These are phyloP conservation scores for Petunia hybrid DNA, from an alignment of 305 asterid species.

Conservation along the genomic window DNA sequence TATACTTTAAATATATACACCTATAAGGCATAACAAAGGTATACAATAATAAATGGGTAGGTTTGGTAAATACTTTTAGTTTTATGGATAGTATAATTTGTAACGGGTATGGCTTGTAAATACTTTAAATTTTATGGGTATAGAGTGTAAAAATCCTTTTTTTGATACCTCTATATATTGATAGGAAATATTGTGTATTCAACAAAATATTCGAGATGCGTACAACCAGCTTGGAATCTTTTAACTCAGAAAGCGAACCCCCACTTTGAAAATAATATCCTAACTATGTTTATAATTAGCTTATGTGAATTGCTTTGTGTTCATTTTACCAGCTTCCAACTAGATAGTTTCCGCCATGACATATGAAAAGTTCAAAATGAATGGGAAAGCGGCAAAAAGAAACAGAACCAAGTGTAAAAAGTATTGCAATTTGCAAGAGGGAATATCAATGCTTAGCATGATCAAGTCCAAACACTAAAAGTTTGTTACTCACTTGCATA, in stretches of 20 bases:
- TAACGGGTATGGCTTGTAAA: too few relatives aligned
- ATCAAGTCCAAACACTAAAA: constrained; percentile 15
- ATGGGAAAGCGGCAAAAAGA: constrained; percentile 16
- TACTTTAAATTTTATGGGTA: too few relatives aligned
- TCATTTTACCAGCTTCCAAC: background rate
- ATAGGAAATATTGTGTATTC: too few relatives aligned
- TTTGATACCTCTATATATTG: too few relatives aligned
- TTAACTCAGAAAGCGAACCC: background rate
- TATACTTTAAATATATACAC: too few relatives aligned
- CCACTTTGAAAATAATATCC: background rate
- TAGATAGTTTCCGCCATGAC: background rate
- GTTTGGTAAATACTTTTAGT: too few relatives aligned
- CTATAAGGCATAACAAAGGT: too few relatives aligned
- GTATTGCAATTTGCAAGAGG: background rate
- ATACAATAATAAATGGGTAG: too few relatives aligned
- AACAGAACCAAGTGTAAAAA: background rate
- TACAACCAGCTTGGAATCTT: too few relatives aligned
- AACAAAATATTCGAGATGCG: too few relatives aligned
- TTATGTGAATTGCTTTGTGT: background rate
- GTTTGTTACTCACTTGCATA: background rate
- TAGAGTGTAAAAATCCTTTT: too few relatives aligned
- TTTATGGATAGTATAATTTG: too few relatives aligned
- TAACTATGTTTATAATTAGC: background rate
- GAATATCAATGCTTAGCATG: background rate
- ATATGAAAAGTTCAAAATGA: background rate